Conservation (phyloP, 2,329 filamentous ascomycete species). For the Epichloe baconii region DNA sequence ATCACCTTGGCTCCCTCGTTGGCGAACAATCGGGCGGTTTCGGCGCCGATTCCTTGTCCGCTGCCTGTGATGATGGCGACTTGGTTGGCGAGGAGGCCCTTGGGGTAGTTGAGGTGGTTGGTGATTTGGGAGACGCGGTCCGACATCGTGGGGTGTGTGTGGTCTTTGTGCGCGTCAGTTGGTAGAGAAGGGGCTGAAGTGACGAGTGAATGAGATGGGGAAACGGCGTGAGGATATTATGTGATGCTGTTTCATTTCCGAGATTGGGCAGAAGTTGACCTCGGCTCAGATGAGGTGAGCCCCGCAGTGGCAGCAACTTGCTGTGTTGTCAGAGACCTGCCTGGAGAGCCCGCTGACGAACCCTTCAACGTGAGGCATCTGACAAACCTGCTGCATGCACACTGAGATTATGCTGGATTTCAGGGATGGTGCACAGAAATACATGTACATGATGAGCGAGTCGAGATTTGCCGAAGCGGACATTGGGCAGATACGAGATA, state of each 20-base stretch:
- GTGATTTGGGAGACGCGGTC: slow-evolving; percentile 59
- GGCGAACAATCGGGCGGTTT: slow-evolving; percentile 68
- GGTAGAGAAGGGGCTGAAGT: neutral
- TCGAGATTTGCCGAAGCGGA: neutral
- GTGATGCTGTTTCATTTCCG: neutral
- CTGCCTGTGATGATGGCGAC: slow-evolving; percentile 79
- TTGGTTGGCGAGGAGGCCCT: slow-evolving; percentile 66
- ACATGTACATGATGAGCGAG: neutral
- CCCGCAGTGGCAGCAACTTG: neutral
- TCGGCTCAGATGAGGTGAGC: neutral
- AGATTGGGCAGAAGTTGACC: neutral
- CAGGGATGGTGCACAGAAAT: neutral
- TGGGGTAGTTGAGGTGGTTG: slow-evolving; percentile 69
- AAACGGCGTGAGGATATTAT: neutral
- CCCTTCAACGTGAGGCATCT: too few relatives aligned
- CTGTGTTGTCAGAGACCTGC: too few relatives aligned
- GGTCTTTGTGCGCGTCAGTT: too few relatives aligned
- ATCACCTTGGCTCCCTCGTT: slow-evolving; percentile 81
- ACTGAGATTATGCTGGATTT: slow-evolving; percentile 2
- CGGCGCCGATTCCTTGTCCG: slow-evolving; percentile 79
- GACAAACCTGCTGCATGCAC: neutral
- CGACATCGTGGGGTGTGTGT: slow-evolving; percentile 23
- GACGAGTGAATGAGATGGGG: neutral
- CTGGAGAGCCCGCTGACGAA: too few relatives aligned
- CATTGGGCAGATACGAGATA: neutral